Evolutionary conservation across 805 yeast genomes (phyloP).

Genomic region (Teunomyces tritomae): DNA sequence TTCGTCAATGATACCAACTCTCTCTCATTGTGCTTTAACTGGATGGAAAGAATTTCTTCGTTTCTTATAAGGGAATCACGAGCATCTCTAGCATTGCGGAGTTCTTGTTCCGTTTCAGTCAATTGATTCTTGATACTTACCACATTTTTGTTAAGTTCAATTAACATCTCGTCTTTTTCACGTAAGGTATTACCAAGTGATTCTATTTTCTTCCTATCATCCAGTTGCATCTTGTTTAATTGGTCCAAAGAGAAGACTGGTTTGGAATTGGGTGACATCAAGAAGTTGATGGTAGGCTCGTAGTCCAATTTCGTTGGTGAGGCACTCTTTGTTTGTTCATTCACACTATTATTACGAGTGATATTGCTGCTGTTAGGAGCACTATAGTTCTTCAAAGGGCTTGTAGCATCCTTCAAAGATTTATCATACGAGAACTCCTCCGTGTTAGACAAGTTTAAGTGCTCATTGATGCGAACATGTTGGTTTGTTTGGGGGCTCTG

Average conservation of each 20-base stretch:
- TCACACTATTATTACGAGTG: not conserved
- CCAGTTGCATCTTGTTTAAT: conserved; percentile 23
- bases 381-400: conserved; percentile 22
- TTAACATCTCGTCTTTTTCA: conserved; percentile 5
- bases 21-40: conserved; percentile 24
- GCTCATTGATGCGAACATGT: conserved; percentile 19
- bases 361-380: not conserved
- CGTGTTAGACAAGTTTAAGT: conserved; percentile 12
- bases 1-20: conserved; percentile 27
- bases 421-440: conserved; percentile 8
- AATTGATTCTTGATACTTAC: conserved; percentile 2
- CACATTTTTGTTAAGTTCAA: conserved; percentile 4
- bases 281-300: conserved; percentile 30
- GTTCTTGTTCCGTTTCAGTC: conserved; percentile 5
- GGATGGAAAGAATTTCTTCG: conserved; percentile 15
- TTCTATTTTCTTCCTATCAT: conserved; percentile 10
- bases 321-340: conserved; percentile 7
- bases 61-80: conserved; percentile 8
- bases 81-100: conserved; percentile 3
- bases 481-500: conserved; percentile 27
- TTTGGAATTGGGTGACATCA: conserved; percentile 31
- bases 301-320: conserved; percentile 12
- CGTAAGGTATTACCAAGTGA: conserved; percentile 6
- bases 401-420: conserved; percentile 17
- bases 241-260: conserved; percentile 31